phyloP scores from a whole-genome alignment of 768 basidiomycete genomes.

The Trametes elegans region DNA sequence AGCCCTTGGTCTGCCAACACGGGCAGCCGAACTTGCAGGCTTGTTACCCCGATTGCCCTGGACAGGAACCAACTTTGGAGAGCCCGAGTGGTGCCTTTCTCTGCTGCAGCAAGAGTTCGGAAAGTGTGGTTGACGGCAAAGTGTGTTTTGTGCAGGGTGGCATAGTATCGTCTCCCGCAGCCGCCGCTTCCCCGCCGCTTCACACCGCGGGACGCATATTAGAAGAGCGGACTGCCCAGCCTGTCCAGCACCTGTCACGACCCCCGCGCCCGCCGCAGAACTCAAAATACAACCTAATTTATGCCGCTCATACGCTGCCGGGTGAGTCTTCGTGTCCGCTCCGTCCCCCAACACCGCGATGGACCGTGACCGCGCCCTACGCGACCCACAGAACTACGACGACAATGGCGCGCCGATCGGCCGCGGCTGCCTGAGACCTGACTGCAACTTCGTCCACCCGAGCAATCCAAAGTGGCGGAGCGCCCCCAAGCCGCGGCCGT shows the following conservation, averaged over 20 bases:
- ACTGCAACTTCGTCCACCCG: conserved; percentile 35
- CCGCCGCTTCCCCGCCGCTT: too few species aligned
- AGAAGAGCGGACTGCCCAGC: not conserved
- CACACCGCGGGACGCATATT: too few species aligned
- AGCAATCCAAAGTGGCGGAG: conserved; percentile 32
- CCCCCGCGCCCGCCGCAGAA: conserved; percentile 21
- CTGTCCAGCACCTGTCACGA: not conserved
- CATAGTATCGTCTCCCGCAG: too few species aligned
- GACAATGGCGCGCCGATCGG: conserved; percentile 28
- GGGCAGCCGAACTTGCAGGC: too few species aligned
- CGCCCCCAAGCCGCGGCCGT: conserved; percentile 17
- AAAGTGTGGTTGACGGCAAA: too few species aligned
- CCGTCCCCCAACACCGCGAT: conserved; percentile 13
- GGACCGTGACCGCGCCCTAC: not conserved
- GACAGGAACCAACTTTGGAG: too few species aligned
- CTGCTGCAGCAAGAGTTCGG: too few species aligned
- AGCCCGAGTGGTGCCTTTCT: too few species aligned
- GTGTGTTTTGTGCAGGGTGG: too few species aligned
- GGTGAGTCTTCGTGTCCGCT: conserved; percentile 20
- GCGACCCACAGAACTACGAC: conserved; percentile 24
- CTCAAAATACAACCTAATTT: not conserved
- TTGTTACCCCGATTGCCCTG: too few species aligned
- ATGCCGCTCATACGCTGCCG: conserved; percentile 17
- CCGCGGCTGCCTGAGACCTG: conserved; percentile 28
- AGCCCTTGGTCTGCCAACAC: too few species aligned